Evolutionary conservation across 805 yeast species (phyloP).

Genomic region (Starmerella scarabaei): DNA sequence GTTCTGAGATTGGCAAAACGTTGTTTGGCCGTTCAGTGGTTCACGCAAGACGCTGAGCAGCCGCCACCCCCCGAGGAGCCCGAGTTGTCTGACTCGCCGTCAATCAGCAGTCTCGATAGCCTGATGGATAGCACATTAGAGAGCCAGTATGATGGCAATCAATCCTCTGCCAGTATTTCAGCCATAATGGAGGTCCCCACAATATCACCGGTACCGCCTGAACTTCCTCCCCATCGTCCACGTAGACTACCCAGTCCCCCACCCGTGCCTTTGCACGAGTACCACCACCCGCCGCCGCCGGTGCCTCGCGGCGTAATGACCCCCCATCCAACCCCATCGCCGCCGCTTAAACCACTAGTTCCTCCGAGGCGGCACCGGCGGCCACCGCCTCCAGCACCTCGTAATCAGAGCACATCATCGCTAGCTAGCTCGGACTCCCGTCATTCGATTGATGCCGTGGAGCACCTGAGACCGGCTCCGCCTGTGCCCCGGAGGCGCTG

Average conservation of each 20-base stretch:
- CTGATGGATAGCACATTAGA: background rate
- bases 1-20: slow-evolving; percentile 15
- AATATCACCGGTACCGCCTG: too few species aligned
- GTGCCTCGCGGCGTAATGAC: background rate
- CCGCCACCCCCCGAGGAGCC: background rate
- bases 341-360: slow-evolving; percentile 1
- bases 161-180: background rate
- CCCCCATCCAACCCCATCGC: slow-evolving; percentile 1
- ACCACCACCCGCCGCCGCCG: background rate
- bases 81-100: background rate
- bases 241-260: background rate
- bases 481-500: slow-evolving; percentile 8
- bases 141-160: background rate
- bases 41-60: background rate
- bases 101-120: background rate
- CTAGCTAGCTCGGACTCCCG: slow-evolving; percentile 5
- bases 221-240: background rate
- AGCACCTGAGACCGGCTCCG: slow-evolving; percentile 13
- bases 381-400: slow-evolving; percentile 6
- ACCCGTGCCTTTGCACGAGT: background rate
- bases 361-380: background rate
- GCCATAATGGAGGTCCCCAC: too few species aligned
- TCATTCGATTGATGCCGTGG: slow-evolving; percentile 6
- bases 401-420: slow-evolving; percentile 5
- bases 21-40: slow-evolving; percentile 17